A percentile compares a stretch with the other conserved stretches of the same genome.
phyloP scores from a whole-genome alignment of 192 early-diverging fungal species.

The Radiomyces spectabilis region DNA sequence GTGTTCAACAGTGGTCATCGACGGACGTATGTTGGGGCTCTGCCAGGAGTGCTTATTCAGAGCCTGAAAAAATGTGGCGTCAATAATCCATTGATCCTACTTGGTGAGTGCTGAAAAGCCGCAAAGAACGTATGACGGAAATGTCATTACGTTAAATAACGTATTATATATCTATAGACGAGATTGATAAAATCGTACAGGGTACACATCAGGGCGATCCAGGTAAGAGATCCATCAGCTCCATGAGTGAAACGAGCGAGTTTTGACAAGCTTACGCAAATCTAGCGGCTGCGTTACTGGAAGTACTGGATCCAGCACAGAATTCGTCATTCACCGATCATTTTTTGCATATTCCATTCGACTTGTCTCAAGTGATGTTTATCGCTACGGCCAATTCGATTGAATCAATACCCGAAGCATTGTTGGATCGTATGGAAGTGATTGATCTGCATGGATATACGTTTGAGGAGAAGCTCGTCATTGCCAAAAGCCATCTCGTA shows the following conservation, averaged over 20 bases:
- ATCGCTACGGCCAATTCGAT: conserved; percentile 75
- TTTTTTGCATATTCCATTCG: conserved; percentile 61
- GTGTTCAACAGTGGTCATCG: too few species aligned
- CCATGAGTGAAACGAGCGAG: too few species aligned
- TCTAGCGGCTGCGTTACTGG: conserved; percentile 65
- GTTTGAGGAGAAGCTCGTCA: conserved; percentile 69
- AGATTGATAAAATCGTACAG: background rate
- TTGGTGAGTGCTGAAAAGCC: too few species aligned
- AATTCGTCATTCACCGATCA: conserved; percentile 73
- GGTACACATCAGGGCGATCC: conserved; percentile 2
- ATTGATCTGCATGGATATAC: conserved; percentile 70
- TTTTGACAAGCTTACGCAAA: too few species aligned
- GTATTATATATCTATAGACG: background rate
- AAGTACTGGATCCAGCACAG: conserved; percentile 79
- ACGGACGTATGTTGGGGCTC: conserved; percentile 80
- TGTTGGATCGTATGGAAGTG: conserved; percentile 78
- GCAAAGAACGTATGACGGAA: too few species aligned
- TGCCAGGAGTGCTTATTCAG: conserved; percentile 76
- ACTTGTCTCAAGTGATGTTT: conserved; percentile 59
- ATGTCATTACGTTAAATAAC: too few species aligned
- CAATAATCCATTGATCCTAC: conserved; percentile 71
- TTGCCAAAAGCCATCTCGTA: conserved; percentile 58
- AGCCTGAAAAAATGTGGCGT: conserved; percentile 60
- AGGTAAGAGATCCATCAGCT: background rate
- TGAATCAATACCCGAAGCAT: conserved; percentile 65